Evolutionary conservation across 2,329 filamentous ascomycete genomes (phyloP), one percentile per base, ranked within the genome.

Genomic region (Neonectria magnoliae): DNA sequence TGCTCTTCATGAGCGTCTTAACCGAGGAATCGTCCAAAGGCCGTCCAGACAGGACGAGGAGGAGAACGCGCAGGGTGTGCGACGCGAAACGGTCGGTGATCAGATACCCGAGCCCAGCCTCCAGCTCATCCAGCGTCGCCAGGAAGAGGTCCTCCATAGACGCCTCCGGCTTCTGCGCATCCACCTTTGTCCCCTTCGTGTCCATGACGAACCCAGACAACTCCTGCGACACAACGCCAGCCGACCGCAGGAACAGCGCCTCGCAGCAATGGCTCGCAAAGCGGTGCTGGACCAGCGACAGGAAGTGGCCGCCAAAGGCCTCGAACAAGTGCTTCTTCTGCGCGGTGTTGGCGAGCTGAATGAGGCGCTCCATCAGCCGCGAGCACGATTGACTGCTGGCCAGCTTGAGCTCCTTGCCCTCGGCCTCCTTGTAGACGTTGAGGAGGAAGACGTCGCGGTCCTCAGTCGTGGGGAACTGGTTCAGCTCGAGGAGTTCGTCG

Each of bases 221-320:
- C 79, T 97, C 94, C 66, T 90, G 84, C 14, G 91, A 91, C 41
- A 97, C 92, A 11, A 91, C 81, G 1, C 92, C 91, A 0, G 94
- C 94, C 2, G 93, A 91, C 68, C 92, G 89, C 53, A 94, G 84
- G 78, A 99, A 98, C 33, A 99, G 85, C 27, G 93, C 93, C 81
- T 99, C 96, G 77, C 94, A 98, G 81, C 95, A 98, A 82, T 99
- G 96, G 65, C 94, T 97, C 5, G 96, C 96, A 75, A 99, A 99
- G 18, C 96, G 91, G 81, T 99, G 96, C 77, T 97, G 94, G 56
- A 98, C 90, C 29, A 99, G 87, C 73, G 94, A 91, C 63, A 95
- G 83, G 79, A 98, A 97, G 79, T 98, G 93, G 36, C 91, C 90
- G 20, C 85, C 90, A 78, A 98, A 98, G 48, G 92, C 93, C 69